phyloP scores from a whole-genome alignment of 2,329 filamentous ascomycete genomes.

The Hymenoscyphus linearis region DNA sequence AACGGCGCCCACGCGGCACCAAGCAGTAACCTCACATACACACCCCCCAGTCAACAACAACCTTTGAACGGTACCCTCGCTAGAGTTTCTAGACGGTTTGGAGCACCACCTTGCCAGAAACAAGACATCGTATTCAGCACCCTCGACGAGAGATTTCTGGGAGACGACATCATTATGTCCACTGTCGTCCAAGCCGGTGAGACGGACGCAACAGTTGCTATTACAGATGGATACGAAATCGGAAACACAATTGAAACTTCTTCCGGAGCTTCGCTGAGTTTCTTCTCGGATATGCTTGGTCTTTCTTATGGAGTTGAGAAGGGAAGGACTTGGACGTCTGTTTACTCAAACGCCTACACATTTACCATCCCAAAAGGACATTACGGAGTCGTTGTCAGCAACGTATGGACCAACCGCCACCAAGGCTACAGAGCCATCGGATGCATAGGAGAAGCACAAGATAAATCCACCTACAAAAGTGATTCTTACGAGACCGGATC shows the following conservation, averaged over 20 bases:
- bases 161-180: constrained; percentile 38
- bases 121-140: constrained; percentile 23
- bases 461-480: constrained; percentile 28
- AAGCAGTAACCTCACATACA: constrained; percentile 7
- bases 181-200: constrained; percentile 31
- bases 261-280: constrained; percentile 14
- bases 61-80: neutral
- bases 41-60: neutral
- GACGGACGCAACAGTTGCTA: constrained; percentile 29
- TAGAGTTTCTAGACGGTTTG: too few species aligned
- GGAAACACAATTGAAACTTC: constrained; percentile 32
- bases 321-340: constrained; percentile 31
- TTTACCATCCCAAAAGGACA: constrained; percentile 34
- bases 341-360: constrained; percentile 30
- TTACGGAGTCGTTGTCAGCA: constrained; percentile 37
- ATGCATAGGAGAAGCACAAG: constrained; percentile 28
- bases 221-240: constrained; percentile 33
- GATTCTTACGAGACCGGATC: constrained; percentile 33
- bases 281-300: constrained; percentile 29
- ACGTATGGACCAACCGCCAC: constrained; percentile 32
- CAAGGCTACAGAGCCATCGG: constrained; percentile 35
- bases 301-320: constrained; percentile 28
- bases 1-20: constrained; percentile 8
- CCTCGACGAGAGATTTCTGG: constrained; percentile 30
- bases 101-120: neutral